Evolutionary conservation across 306 rosid species (phyloP).

Genomic region (Ormosia emarginata): DNA sequence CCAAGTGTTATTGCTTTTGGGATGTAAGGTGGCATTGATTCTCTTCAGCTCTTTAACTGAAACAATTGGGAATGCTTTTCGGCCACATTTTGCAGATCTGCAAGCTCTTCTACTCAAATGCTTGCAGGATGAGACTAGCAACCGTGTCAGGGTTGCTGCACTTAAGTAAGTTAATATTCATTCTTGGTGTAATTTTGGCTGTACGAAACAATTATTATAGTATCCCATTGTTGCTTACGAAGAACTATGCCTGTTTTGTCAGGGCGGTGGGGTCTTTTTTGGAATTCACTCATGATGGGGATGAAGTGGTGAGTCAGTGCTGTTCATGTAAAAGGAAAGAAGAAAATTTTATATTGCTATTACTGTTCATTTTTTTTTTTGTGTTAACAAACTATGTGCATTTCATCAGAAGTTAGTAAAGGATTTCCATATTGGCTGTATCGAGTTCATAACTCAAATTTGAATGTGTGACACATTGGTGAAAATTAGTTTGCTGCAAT

Average conservation of each 20-base stretch:
- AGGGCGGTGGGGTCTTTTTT: constrained; percentile 98
- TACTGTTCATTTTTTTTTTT: background rate
- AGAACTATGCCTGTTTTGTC: constrained; percentile 23
- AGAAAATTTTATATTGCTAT: background rate
- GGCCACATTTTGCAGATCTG: constrained; percentile 78
- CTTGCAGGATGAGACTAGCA: constrained; percentile 92
- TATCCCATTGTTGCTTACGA: constrained; percentile 14
- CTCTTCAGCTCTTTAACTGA: constrained; percentile 98
- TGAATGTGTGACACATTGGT: background rate
- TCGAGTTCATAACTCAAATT: background rate
- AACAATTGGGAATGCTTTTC: constrained; percentile 86
- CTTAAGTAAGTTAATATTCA: constrained; percentile 60
- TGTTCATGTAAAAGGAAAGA: background rate
- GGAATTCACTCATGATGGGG: constrained; percentile 89
- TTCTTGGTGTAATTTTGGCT: background rate
- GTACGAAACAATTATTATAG: background rate
- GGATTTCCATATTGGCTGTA: background rate
- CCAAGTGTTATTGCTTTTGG: constrained; percentile 23
- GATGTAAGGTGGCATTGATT: constrained; percentile 84
- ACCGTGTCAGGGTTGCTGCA: constrained; percentile 93
- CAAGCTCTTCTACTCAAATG: constrained; percentile 94
- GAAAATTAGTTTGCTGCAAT: background rate
- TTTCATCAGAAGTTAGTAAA: background rate
- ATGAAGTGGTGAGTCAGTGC: constrained; percentile 78
- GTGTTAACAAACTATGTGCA: background rate